Evolutionary conservation across 306 rosid species (phyloP).

Genomic region (Ammopiptanthus mongolicus): DNA sequence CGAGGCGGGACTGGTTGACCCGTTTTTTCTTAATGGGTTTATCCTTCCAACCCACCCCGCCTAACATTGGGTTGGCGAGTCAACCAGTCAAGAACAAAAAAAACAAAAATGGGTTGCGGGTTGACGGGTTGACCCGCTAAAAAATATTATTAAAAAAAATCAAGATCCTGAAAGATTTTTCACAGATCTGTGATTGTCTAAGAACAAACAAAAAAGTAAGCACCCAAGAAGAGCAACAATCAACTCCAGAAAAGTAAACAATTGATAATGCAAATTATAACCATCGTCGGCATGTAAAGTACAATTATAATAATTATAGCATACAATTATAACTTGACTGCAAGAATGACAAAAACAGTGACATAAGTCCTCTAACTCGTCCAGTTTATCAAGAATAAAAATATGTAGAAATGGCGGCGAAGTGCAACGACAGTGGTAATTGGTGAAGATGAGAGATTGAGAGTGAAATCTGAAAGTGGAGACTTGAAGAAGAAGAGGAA

Average conservation of each 20-base stretch:
- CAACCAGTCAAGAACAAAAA: too few species aligned
- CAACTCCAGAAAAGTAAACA: conserved; percentile 62
- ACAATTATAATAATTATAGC: neutral
- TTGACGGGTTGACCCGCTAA: too few species aligned
- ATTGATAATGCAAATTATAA: neutral
- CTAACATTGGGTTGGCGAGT: too few species aligned
- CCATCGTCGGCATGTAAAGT: neutral
- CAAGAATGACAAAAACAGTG: neutral
- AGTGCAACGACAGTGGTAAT: too few species aligned
- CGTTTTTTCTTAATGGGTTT: too few species aligned
- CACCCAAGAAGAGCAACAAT: conserved; percentile 83
- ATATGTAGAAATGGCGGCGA: neutral
- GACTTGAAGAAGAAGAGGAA: too few species aligned
- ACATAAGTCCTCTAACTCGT: neutral
- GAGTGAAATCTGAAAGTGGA: too few species aligned
- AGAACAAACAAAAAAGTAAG: conserved; percentile 80
- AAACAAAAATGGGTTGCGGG: too few species aligned
- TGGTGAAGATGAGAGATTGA: too few species aligned
- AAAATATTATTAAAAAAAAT: too few species aligned
- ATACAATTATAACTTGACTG: neutral
- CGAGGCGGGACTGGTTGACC: too few species aligned
- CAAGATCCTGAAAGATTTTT: conserved; percentile 63
- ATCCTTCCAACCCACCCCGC: too few species aligned
- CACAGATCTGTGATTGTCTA: conserved; percentile 43
- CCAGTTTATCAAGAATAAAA: neutral